Evolutionary conservation across 371 early-diverging fungal species (phyloP), one percentile per base, ranked within the genome.

Genomic region (Saksenaea oblongispora): DNA sequence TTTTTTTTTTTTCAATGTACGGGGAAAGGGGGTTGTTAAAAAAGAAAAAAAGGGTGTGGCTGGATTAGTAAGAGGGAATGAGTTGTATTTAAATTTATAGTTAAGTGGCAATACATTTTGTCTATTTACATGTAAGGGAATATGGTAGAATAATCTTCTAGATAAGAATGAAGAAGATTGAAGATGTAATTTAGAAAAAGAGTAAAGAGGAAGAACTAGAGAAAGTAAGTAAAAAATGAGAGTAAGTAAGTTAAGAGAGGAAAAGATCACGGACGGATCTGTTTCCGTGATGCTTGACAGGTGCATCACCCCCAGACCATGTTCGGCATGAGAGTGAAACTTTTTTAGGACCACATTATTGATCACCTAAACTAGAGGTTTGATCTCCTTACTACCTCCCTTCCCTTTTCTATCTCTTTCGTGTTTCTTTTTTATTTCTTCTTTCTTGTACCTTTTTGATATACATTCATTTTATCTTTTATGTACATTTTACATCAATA

Each of bases 221-320:
- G 42, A 41, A 41, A 10, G 51, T n/a, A n/a, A n/a, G n/a, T n/a
- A n/a, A n/a, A n/a, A n/a, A n/a, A n/a, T n/a, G n/a, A n/a, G n/a
- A n/a, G n/a, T n/a, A n/a, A n/a, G n/a, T n/a, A n/a, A n/a, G n/a
- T n/a, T n/a, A n/a, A 22, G 22, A 47, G 22, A n/a, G 2, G 11
- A 3, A 39, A 22, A 47, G 51, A 18, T 47, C 51, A 47, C 51
- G 51, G 51, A 47, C 51, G 51, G 51, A 22, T 47, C 51, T 22
- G 51, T 47, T 47, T 47, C 51, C 51, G 51, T 47, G 10, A 47
- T 47, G 51, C 31, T 47, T 47, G 51, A 47, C 51, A 47, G 51
- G 51, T 47, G 51, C 51, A 47, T 47, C 7, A 22, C 51, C 51
- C 51, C 51, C 22, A 17, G 10, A 22, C 24, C 51, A 47, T 47